Base-by-base conservation (phyloP, 1,284 basidiomycete species). In the Vanrija pseudolonga region DNA sequence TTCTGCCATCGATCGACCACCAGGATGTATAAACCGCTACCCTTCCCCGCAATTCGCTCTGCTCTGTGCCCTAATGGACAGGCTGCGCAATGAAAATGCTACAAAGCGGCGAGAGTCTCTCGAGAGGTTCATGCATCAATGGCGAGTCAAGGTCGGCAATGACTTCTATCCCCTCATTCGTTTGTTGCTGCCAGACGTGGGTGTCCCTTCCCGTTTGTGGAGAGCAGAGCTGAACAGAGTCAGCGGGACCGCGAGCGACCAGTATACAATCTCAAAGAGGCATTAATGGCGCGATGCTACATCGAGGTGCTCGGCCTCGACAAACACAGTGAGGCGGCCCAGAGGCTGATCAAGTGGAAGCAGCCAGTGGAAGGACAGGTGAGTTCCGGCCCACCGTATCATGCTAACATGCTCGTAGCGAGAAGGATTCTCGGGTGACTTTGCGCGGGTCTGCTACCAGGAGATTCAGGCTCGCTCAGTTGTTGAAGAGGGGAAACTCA, bases 221-320 rank as follows among this genome's bases (percentile, higher is more conserved):
- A 32, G 32, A 12, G 14, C 12, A 32, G 12, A 12, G 12, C 12
- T 32, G 2, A 32, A 9, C 43, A 24, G 24, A 2, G 14, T 6
- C 69, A 96, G 91, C 88, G 90, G 82, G 93, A 97, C 71, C 82
- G 87, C 36, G 90, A 95, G 61, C 84, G 93, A 47, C 83, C 89
- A 0, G 85, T 91, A 0, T 97, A 96, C 73, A 89, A 89, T 9
- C 73, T 95, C 60, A 96, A 96, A 72, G 94, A 97, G 77, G 87
- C 88, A 74, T 88, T 88, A 66, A 78, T 97, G 3, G 91, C 91
- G 3, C 93, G 90, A 73, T 85, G 84, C 11, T 94, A 93, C 69
- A 90, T 93, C 76, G 87, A 88, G 58, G 81, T 93, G 0, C 87
- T 97, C 39, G 89, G 89, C 0, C 79, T 97, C 1, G 84, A 86